A percentile compares a stretch with the other conserved stretches of the same genome.
Conservation (phyloP, 805 yeast genomes). For the Yarrowia sp. region DNA sequence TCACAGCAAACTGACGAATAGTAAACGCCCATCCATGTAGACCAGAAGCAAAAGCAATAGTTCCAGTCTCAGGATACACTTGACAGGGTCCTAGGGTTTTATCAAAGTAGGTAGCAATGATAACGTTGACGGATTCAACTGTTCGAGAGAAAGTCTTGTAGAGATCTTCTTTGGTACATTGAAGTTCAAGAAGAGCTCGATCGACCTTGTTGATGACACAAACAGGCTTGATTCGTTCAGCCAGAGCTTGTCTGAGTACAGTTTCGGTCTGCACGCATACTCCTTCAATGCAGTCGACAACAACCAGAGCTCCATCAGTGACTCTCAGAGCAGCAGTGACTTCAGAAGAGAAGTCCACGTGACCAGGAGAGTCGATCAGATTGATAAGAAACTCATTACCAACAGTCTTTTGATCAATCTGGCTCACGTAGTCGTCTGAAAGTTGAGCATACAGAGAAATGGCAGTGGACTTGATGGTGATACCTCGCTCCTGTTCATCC, state of each 20-base stretch:
- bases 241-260: constrained; percentile 96
- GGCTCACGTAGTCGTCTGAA: constrained; percentile 78
- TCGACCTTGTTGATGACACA: constrained; percentile 98
- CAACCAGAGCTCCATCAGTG: constrained; percentile 99
- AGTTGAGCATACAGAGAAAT: constrained; percentile 91
- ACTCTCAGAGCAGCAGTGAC: constrained; percentile 99
- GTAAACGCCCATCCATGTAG: constrained; percentile 99
- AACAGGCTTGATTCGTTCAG: constrained; percentile 99
- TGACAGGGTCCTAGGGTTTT: constrained; percentile 90
- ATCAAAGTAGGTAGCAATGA: constrained; percentile 93
- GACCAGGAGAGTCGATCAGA: constrained; percentile 99
- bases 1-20: constrained; percentile 94
- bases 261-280: constrained; percentile 99
- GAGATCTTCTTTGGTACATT: constrained; percentile 97
- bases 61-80: constrained; percentile 98
- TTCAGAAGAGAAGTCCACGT: constrained; percentile 99
- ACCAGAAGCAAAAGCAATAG: constrained; percentile 99
- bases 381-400: constrained; percentile 95
- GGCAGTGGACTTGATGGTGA: constrained; percentile 98
- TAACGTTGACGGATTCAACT: constrained; percentile 98
- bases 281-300: constrained; percentile 99
- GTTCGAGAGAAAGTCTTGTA: constrained; percentile 98
- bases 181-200: constrained; percentile 98
- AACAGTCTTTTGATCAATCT: constrained; percentile 85
- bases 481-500: constrained; percentile 99